These are phyloP conservation scores for Phaffomyces thermotolerans DNA, from an alignment of 805 yeast genomes.

Conservation along the genomic window DNA sequence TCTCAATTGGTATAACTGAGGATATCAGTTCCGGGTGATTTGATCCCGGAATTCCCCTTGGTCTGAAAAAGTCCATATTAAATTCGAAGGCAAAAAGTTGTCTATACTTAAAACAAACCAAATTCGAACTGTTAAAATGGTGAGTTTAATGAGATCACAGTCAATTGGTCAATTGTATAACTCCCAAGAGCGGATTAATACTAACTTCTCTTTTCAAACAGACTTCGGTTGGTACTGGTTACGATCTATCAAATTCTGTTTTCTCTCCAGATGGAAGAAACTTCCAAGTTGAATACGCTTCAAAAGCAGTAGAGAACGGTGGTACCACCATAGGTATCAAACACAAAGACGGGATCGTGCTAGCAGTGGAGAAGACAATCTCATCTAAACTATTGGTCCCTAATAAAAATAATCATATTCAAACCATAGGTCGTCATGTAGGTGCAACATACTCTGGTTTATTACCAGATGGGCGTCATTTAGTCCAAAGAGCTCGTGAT, in stretches of 20 bases:
- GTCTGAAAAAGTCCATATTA: neutral
- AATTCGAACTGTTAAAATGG: constrained; percentile 2
- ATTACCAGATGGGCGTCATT: constrained; percentile 93
- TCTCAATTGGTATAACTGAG: too few species aligned
- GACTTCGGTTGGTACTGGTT: constrained; percentile 98
- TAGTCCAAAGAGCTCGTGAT: constrained; percentile 86
- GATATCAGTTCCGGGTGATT: neutral
- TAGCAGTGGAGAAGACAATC: constrained; percentile 93
- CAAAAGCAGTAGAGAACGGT: constrained; percentile 96
- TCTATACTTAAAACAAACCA: neutral
- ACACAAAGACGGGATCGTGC: constrained; percentile 88
- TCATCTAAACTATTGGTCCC: constrained; percentile 85
- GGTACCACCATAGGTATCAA: constrained; percentile 93
- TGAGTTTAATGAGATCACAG: neutral
- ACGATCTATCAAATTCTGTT: constrained; percentile 95
- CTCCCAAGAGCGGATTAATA: too few species aligned
- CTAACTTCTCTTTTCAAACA: neutral
- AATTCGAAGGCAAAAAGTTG: constrained; percentile 1
- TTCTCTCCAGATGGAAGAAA: constrained; percentile 85
- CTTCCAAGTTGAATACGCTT: constrained; percentile 97
- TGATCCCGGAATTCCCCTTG: neutral
- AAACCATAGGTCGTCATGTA: constrained; percentile 85
- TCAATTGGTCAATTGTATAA: too few species aligned
- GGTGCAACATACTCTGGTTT: constrained; percentile 95
- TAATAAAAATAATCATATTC: constrained; percentile 82